Base-by-base conservation (phyloP, 1,284 basidiomycete genomes). In the Cutaneotrichosporon dermatis region DNA sequence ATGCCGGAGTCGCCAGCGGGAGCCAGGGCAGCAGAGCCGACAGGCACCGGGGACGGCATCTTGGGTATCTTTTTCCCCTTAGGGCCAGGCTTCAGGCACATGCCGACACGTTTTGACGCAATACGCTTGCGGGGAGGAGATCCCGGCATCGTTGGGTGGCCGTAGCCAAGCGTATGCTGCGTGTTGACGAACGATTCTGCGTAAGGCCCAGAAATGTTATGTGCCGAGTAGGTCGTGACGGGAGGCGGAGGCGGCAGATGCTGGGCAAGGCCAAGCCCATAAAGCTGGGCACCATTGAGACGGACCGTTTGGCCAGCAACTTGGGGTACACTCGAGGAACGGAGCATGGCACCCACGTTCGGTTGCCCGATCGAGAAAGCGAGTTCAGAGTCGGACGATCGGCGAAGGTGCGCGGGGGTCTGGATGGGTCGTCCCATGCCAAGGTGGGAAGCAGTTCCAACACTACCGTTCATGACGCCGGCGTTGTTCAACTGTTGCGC, bases 11-110 rank as follows among this genome's bases (percentile, higher is more conserved):
- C 16, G 7, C 16, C 16, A 11, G 39, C 50, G 37, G 50, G 39
- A 33, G 39, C 50, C 50, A 51, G 50, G 50, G 50, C 34, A 25
- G 45, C 9, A 34, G 39, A 46, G 9, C 15, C 25, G 25, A 46
- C n/a, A 25, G 50, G 50, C 25, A 51, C 50, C 50, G 50, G 50
- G 37, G 50, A 51, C 50, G 50, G 50, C 50, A 51, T 16, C 50
- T 51, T 51, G n/a, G 37, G 50, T 16, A 39, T 42, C 45, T 56
- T 56, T 37, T 67, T 69, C 40, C 63, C 64, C 39, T 65, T 66
- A 44, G 68, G 68, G 11, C 68, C 68, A 3, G 68, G 68, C 45
- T 65, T 64, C 34, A 69, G 56, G 48, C 65, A 65, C 51, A 56
- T 65, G 51, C 68, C 68, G 36, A 69, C 60, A 36, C 63, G 63